Evolutionary conservation across 2,329 filamentous ascomycete genomes (phyloP).

Genomic region (Rhexocercosporidium sp.): DNA sequence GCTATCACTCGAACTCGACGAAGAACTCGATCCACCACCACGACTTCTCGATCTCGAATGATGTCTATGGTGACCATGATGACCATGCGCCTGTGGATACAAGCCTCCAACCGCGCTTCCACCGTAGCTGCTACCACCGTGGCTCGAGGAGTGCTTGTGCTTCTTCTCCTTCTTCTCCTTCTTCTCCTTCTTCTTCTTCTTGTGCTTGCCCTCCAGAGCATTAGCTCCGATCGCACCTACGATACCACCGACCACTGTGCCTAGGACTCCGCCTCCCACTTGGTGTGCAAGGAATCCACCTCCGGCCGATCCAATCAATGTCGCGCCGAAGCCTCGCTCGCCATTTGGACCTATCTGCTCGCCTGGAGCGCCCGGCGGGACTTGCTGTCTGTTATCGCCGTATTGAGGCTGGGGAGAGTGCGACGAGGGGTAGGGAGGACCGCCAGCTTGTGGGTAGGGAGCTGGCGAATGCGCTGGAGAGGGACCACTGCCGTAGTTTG

Average conservation of each 20-base stretch:
- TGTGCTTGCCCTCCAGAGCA: conserved; percentile 51
- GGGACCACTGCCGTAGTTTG: conserved; percentile 33
- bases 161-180: conserved; percentile 37
- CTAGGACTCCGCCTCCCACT: conserved; percentile 58
- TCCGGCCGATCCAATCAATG: conserved; percentile 55
- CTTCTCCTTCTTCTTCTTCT: conserved; percentile 44
- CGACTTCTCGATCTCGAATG: conserved; percentile 29
- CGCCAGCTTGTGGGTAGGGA: conserved; percentile 14
- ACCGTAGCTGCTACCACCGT: conserved; percentile 24
- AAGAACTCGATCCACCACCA: conserved; percentile 17
- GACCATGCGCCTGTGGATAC: conserved; percentile 23
- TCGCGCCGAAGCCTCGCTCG: conserved; percentile 60
- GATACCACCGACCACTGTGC: conserved; percentile 56
- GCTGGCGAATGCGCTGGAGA: conserved; percentile 31
- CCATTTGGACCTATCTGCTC: conserved; percentile 44
- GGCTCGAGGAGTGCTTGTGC: conserved; percentile 19
- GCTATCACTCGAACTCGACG: conserved; percentile 25
- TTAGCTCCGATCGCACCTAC: conserved; percentile 62
- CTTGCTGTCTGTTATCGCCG: conserved; percentile 24
- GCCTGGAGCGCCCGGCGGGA: conserved; percentile 28
- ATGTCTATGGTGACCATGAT: conserved; percentile 23
- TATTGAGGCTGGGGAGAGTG: conserved; percentile 26
- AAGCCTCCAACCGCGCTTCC: conserved; percentile 29
- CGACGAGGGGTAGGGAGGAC: conserved; percentile 6
- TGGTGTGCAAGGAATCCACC: conserved; percentile 61